Evolutionary conservation across 768 basidiomycete genomes (phyloP).

Genomic region (Pleurotus salmoneostramineus): DNA sequence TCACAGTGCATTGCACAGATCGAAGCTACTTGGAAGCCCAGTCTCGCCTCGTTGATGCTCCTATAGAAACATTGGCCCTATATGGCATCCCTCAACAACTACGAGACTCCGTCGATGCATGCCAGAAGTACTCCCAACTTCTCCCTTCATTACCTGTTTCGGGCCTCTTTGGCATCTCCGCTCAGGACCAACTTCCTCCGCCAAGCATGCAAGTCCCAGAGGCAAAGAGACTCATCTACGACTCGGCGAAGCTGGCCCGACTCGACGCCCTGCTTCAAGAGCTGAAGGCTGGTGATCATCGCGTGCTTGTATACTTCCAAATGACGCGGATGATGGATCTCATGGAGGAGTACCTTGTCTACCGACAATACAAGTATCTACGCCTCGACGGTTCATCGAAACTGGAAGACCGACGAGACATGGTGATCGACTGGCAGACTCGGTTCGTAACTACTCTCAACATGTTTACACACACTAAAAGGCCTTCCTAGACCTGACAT

Average conservation of each 20-base stretch:
- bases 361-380: conserved; percentile 93
- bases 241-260: conserved; percentile 93
- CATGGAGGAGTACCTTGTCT: conserved; percentile 98
- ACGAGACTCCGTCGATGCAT: conserved; percentile 53
- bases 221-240: conserved; percentile 90
- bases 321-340: conserved; percentile 99
- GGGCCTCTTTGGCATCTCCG: conserved; percentile 68
- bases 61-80: conserved; percentile 70
- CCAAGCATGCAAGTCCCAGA: conserved; percentile 92
- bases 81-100: conserved; percentile 79
- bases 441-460: conserved; percentile 45
- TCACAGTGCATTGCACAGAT: conserved; percentile 67
- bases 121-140: conserved; percentile 38
- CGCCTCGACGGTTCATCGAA: conserved; percentile 92
- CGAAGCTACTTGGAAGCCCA: conserved; percentile 78
- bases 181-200: conserved; percentile 69
- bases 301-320: conserved; percentile 96
- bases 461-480: conserved; percentile 4
- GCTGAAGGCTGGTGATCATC: conserved; percentile 89
- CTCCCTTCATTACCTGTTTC: conserved; percentile 58
- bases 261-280: conserved; percentile 88
- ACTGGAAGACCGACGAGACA: conserved; percentile 93
- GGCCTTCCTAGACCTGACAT: conserved; percentile 64
- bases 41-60: conserved; percentile 54
- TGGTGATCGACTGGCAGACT: conserved; percentile 99